Conservation (phyloP, 495 filamentous ascomycete genomes). For the Penicillium diatomitis region DNA sequence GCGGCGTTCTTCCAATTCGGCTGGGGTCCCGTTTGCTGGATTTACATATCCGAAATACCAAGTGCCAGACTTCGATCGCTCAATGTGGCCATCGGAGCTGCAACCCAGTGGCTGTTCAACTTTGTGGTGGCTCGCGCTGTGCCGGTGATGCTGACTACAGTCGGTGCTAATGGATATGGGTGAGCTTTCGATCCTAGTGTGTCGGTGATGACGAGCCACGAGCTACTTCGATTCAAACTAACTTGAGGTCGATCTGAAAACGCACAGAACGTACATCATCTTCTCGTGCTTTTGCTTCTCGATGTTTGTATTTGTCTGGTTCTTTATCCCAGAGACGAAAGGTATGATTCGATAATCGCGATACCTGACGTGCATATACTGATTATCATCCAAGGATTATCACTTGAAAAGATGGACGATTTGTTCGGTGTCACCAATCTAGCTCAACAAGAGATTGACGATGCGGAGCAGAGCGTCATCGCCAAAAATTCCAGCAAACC, state of each 20-base stretch:
- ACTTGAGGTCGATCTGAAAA: background rate
- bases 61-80: constrained; percentile 55
- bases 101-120: constrained; percentile 48
- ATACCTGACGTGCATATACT: too few species aligned
- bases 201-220: constrained; percentile 3
- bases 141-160: constrained; percentile 42
- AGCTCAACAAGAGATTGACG: constrained; percentile 11
- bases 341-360: constrained; percentile 23
- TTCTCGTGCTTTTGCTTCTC: constrained; percentile 51
- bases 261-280: constrained; percentile 28
- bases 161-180: constrained; percentile 54
- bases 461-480: constrained; percentile 9
- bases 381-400: constrained; percentile 17
- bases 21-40: constrained; percentile 76
- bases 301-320: constrained; percentile 61
- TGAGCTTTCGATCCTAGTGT: constrained; percentile 6
- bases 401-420: constrained; percentile 40
- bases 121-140: constrained; percentile 33
- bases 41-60: constrained; percentile 66
- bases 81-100: constrained; percentile 59
- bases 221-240: background rate
- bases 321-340: constrained; percentile 69
- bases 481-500: constrained; percentile 4
- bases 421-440: constrained; percentile 42
- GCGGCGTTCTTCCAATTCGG: constrained; percentile 71